These are phyloP conservation scores for Aristolochia contorta DNA, from an alignment of 164 flowering plant species.

Conservation along the genomic window DNA sequence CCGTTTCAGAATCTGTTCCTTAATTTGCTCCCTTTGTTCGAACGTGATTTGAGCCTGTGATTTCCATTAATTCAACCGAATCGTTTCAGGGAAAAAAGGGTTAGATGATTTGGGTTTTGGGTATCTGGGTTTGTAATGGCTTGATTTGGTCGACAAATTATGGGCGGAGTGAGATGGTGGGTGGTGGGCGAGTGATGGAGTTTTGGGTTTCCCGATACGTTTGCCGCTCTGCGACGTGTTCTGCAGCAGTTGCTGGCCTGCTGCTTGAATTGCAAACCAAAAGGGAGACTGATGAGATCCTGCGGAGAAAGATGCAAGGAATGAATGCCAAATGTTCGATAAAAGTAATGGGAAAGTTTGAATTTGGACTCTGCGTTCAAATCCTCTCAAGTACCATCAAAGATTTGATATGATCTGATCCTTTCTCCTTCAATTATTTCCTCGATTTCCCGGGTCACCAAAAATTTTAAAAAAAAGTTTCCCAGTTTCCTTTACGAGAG, in stretches of 20 bases:
- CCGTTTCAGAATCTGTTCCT: slow-evolving; percentile 8
- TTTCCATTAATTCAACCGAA: neutral
- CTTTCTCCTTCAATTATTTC: slow-evolving; percentile 8
- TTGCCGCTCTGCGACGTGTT: slow-evolving; percentile 26
- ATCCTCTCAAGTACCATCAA: slow-evolving; percentile 10
- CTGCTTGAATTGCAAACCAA: slow-evolving; percentile 40
- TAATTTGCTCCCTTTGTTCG: slow-evolving; percentile 1
- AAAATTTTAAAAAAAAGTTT: neutral
- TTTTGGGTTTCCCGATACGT: slow-evolving; percentile 26
- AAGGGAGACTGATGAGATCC: slow-evolving; percentile 45
- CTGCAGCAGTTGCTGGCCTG: slow-evolving; percentile 40
- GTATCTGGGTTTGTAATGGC: neutral
- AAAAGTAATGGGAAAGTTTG: neutral
- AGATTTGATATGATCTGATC: slow-evolving; percentile 7
- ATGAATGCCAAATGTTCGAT: slow-evolving; percentile 2
- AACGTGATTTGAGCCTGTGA: neutral
- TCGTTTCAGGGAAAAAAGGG: neutral
- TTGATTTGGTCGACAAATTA: neutral
- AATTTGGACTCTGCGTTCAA: slow-evolving; percentile 9
- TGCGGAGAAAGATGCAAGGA: slow-evolving; percentile 16
- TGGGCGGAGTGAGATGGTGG: neutral
- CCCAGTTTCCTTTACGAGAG: too few species aligned
- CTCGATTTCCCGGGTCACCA: neutral
- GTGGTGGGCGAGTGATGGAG: slow-evolving; percentile 37
- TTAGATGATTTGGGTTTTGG: neutral